phyloP scores from a whole-genome alignment of 345 rosid genomes.

The Gossypium sturtianum region DNA sequence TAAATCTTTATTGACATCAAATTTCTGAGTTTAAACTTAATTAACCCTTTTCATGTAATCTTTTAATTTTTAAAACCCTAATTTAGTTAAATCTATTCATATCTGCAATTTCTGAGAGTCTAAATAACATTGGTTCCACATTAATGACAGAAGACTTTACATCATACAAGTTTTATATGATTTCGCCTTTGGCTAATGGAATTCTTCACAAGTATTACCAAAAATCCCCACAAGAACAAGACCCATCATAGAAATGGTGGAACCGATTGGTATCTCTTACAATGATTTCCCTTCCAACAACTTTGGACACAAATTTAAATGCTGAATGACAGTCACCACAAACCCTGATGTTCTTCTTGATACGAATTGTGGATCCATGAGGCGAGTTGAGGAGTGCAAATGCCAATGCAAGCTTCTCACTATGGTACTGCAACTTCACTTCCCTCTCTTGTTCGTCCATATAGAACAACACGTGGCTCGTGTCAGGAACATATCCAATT shows the following conservation, averaged over 20 bases:
- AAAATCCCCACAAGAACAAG: conserved; percentile 49
- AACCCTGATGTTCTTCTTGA: conserved; percentile 54
- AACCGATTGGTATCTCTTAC: conserved; percentile 51
- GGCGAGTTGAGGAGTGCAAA: conserved; percentile 45
- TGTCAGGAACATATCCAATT: conserved; percentile 47
- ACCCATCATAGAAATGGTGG: conserved; percentile 46
- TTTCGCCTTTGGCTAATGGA: too few species aligned
- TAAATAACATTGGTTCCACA: too few species aligned
- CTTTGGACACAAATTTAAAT: conserved; percentile 40
- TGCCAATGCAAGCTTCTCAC: conserved; percentile 60
- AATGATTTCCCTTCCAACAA: conserved; percentile 35
- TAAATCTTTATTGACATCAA: too few species aligned
- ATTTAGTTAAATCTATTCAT: too few species aligned
- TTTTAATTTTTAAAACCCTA: too few species aligned
- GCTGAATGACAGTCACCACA: conserved; percentile 59
- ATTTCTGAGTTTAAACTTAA: too few species aligned
- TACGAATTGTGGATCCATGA: conserved; percentile 40
- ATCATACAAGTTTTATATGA: too few species aligned
- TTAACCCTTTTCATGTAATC: too few species aligned
- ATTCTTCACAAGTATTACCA: conserved; percentile 23
- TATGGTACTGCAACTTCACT: conserved; percentile 42
- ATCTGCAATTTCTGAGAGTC: too few species aligned
- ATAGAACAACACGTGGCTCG: conserved; percentile 40
- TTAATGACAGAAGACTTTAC: too few species aligned
- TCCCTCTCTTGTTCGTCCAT: conserved; percentile 45